Evolutionary conservation across 2,329 filamentous ascomycete species (phyloP).

Genomic region (Metarhizium humberi): DNA sequence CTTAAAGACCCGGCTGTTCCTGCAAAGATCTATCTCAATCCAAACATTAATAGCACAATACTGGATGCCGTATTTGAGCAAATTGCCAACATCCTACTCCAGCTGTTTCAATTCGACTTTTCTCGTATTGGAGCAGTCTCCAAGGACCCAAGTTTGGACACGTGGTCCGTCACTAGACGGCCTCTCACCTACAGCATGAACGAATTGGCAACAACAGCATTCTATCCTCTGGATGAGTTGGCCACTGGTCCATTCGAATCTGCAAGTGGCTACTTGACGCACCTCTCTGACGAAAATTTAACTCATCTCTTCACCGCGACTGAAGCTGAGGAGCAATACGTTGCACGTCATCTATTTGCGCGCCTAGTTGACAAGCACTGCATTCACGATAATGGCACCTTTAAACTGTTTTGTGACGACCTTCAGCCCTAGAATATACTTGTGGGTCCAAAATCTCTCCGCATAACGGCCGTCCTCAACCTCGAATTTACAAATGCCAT

Average conservation of each 20-base stretch:
- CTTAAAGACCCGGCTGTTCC: background rate
- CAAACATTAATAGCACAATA: background rate
- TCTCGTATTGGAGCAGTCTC: background rate
- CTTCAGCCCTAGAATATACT: background rate
- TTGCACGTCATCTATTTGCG: background rate
- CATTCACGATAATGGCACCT: background rate
- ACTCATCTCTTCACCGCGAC: background rate
- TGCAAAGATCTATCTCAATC: background rate
- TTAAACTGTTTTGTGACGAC: slow-evolving; percentile 3
- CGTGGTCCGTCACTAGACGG: background rate
- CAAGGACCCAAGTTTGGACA: background rate
- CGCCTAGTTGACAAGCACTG: background rate
- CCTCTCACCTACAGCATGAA: background rate
- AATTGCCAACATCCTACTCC: background rate
- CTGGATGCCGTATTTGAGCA: background rate
- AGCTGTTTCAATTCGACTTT: background rate
- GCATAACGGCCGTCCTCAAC: slow-evolving; percentile 42
- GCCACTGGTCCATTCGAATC: background rate
- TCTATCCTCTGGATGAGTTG: background rate
- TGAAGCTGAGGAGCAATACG: background rate
- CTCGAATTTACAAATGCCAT: slow-evolving; percentile 1
- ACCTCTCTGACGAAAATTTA: background rate
- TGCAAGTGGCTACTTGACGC: background rate
- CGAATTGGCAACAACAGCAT: background rate
- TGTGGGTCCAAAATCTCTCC: slow-evolving; percentile 17